Evolutionary conservation across 2,329 filamentous ascomycete genomes (phyloP).

Genomic region (Fusarium albidum): DNA sequence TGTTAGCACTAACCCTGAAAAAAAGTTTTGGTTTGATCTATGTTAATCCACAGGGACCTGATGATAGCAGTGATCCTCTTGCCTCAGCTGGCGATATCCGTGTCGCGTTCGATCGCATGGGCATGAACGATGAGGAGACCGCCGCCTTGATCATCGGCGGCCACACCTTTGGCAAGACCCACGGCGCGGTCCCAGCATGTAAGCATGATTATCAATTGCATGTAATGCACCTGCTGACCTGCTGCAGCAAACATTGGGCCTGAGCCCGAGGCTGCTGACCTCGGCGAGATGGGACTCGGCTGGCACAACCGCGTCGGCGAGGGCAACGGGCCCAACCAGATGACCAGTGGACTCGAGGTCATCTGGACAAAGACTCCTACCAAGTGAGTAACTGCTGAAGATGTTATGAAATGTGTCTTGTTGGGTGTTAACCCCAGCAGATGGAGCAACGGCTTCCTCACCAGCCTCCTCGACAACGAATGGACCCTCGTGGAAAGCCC

Average conservation of each 20-base stretch:
- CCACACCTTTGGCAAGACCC: conserved; percentile 84
- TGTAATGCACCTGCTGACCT: too few species aligned
- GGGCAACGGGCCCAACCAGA: conserved; percentile 76
- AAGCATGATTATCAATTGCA: too few species aligned
- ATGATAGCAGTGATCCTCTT: conserved; percentile 74
- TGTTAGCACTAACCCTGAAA: too few species aligned
- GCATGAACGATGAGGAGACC: conserved; percentile 84
- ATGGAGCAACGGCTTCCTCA: conserved; percentile 77
- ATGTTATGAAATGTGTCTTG: too few species aligned
- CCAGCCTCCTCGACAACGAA: conserved; percentile 81
- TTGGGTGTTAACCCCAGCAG: too few species aligned
- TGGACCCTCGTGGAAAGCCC: conserved; percentile 81
- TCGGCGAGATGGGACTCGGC: conserved; percentile 75
- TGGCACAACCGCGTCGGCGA: conserved; percentile 71
- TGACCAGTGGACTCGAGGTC: conserved; percentile 80
- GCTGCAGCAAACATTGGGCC: too few species aligned
- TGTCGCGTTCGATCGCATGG: conserved; percentile 78
- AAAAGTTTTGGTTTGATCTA: too few species aligned
- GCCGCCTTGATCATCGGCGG: conserved; percentile 80
- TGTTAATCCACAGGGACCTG: conserved; percentile 81
- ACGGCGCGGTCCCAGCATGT: conserved; percentile 64
- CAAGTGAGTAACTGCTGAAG: too few species aligned
- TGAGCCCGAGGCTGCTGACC: conserved; percentile 70
- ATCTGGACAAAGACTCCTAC: conserved; percentile 77
- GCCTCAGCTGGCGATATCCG: conserved; percentile 77